phyloP scores from a whole-genome alignment of 2,329 filamentous ascomycete genomes.

The Clarireedia homoeocarpa region DNA sequence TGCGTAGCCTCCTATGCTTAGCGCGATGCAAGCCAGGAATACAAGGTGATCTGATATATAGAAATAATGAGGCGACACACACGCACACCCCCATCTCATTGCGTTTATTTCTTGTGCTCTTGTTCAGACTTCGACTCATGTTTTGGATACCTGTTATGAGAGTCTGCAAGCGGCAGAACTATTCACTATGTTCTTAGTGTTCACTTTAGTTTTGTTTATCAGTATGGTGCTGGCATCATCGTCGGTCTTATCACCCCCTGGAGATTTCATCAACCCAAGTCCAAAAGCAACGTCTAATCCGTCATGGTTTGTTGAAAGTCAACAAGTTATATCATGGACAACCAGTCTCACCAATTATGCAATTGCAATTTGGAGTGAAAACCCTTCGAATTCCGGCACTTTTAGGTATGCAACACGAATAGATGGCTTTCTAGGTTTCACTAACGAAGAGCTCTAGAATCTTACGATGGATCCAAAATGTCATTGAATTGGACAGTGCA shows the following conservation, averaged over 20 bases:
- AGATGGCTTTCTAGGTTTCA: neutral
- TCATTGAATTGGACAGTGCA: constrained; percentile 8
- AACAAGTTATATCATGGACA: constrained; percentile 7
- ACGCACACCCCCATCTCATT: neutral
- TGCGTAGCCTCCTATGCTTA: neutral
- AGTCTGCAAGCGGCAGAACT: neutral
- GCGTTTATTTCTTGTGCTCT: neutral
- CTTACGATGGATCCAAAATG: neutral
- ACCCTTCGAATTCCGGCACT: neutral
- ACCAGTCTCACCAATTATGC: constrained; percentile 5
- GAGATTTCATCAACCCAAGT: constrained; percentile 2
- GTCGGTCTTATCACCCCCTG: neutral
- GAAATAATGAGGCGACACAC: neutral
- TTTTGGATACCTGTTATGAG: neutral
- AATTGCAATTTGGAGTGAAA: constrained; percentile 6
- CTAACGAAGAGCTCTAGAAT: neutral
- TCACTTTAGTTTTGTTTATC: neutral
- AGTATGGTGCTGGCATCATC: constrained; percentile 1
- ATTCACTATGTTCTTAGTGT: neutral
- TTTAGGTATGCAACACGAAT: neutral
- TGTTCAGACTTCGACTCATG: neutral
- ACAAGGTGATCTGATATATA: neutral
- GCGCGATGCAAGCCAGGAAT: neutral
- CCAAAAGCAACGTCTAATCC: neutral
- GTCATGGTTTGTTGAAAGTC: neutral